Evolutionary conservation across 2,329 filamentous ascomycete genomes (phyloP).

Genomic region (Botryotinia calthae): DNA sequence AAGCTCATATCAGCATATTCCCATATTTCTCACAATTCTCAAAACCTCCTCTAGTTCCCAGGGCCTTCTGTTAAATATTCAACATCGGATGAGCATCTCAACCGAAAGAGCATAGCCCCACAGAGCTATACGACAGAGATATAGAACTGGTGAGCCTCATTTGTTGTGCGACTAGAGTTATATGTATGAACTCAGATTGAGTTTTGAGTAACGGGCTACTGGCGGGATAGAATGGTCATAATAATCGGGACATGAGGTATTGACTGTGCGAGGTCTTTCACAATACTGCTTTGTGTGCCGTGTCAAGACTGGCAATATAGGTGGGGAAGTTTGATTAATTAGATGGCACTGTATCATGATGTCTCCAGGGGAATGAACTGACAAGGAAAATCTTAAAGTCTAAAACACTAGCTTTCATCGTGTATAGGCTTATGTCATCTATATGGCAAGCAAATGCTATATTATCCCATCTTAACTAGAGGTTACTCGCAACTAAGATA

Average conservation of each 20-base stretch:
- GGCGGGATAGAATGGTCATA: neutral
- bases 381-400: too few species aligned
- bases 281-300: neutral
- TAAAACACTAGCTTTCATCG: too few species aligned
- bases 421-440: too few species aligned
- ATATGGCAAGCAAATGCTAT: too few species aligned
- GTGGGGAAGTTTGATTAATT: neutral
- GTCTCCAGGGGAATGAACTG: neutral
- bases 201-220: neutral
- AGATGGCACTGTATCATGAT: neutral
- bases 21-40: too few species aligned
- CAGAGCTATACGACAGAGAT: neutral
- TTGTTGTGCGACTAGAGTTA: neutral
- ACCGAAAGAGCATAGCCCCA: neutral
- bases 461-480: too few species aligned
- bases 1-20: too few species aligned
- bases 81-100: too few species aligned
- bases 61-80: too few species aligned
- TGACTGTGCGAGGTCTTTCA: neutral
- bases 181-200: neutral
- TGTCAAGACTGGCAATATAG: neutral
- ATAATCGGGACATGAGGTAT: neutral
- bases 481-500: too few species aligned
- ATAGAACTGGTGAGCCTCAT: neutral
- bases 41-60: too few species aligned